phyloP scores from a whole-genome alignment of 306 rosid genomes.

The Hylodesmum podocarpum region DNA sequence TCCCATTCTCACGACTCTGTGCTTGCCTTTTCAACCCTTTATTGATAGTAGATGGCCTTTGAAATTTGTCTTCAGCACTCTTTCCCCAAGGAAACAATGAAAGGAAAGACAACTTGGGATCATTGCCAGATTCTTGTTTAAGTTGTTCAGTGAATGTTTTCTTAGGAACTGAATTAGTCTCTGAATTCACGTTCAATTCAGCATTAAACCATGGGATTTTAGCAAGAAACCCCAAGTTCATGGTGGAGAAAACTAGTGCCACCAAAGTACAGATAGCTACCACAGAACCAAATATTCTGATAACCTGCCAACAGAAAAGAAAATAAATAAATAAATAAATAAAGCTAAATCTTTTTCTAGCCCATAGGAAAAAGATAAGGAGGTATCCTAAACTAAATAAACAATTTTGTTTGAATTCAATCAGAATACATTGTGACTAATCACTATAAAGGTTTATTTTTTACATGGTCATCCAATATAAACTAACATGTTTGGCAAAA shows the following conservation, averaged over 20 bases:
- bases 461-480: background rate
- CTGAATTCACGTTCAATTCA: conserved; percentile 42
- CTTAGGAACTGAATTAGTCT: conserved; percentile 23
- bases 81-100: conserved; percentile 56
- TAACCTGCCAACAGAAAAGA: conserved; percentile 29
- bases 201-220: conserved; percentile 49
- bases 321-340: background rate
- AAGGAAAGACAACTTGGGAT: conserved; percentile 49
- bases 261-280: conserved; percentile 31
- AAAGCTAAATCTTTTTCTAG: background rate
- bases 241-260: conserved; percentile 19
- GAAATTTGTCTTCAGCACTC: conserved; percentile 31
- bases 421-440: background rate
- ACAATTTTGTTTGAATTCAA: background rate
- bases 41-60: conserved; percentile 65
- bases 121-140: conserved; percentile 29
- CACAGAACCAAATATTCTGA: conserved; percentile 11
- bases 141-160: conserved; percentile 31
- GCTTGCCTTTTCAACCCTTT: conserved; percentile 57
- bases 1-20: conserved; percentile 31
- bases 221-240: conserved; percentile 59
- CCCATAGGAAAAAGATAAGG: background rate
- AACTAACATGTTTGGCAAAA: background rate
- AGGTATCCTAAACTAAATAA: background rate
- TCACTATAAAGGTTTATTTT: background rate